These are phyloP conservation scores for Cymbopogon flexuosus DNA, from an alignment of 202 grass and related monocot species.

Conservation along the genomic window DNA sequence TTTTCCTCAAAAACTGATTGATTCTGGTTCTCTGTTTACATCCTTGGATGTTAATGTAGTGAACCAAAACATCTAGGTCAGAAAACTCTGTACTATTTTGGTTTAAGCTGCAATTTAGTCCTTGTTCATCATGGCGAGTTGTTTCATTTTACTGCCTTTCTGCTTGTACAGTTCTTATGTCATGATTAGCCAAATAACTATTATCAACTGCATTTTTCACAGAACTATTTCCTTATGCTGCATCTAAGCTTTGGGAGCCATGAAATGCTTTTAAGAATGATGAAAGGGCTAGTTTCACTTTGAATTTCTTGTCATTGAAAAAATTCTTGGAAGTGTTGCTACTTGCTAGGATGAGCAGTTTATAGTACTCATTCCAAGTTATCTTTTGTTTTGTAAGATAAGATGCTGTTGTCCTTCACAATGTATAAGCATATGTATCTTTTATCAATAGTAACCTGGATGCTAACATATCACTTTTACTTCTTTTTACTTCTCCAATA, in stretches of 20 bases:
- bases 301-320: slow-evolving; percentile 3
- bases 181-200: not conserved
- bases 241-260: not conserved
- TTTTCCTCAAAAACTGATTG: not conserved
- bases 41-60: not conserved
- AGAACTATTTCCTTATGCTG: not conserved
- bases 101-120: not conserved
- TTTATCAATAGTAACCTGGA: slow-evolving; percentile 5
- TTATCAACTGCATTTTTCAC: not conserved
- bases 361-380: not conserved
- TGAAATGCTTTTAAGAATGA: not conserved
- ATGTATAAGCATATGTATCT: slow-evolving; percentile 8
- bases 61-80: not conserved
- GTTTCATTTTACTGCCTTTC: not conserved
- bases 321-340: not conserved
- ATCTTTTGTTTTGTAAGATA: not conserved
- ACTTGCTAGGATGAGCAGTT: slow-evolving; percentile 1
- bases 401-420: slow-evolving; percentile 3
- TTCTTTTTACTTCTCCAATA: slow-evolving; percentile 22
- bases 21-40: not conserved
- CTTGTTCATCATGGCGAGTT: not conserved
- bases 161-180: not conserved
- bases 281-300: not conserved
- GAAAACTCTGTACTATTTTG: not conserved
- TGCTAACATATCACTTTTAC: slow-evolving; percentile 13